phyloP scores from a whole-genome alignment of 768 basidiomycete genomes.

The Russula sp. region DNA sequence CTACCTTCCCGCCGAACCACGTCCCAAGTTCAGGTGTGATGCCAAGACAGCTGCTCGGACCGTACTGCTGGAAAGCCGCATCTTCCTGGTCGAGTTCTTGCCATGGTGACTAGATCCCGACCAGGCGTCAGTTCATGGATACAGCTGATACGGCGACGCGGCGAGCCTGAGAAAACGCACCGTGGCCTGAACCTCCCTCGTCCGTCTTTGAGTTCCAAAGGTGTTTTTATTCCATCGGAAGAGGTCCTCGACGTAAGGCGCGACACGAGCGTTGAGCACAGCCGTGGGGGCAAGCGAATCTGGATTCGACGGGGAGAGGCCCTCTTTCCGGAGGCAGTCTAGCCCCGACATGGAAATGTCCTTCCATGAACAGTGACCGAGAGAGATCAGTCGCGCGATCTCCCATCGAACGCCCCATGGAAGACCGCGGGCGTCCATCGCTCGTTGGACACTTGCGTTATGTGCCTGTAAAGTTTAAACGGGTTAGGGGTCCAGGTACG shows the following conservation, averaged over 20 bases:
- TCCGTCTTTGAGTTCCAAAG: background rate
- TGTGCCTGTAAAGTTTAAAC: conserved; percentile 8
- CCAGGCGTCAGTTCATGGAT: background rate
- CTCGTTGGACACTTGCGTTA: conserved; percentile 2
- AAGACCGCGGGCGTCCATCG: conserved; percentile 16
- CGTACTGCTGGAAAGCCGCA: conserved; percentile 29
- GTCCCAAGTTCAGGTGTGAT: conserved; percentile 29
- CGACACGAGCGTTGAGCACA: background rate
- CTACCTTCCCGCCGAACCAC: conserved; percentile 60
- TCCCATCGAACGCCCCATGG: conserved; percentile 47
- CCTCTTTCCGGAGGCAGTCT: conserved; percentile 24
- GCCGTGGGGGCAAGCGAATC: background rate
- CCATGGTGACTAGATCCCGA: conserved; percentile 50
- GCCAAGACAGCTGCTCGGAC: conserved; percentile 40
- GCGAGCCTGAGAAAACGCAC: conserved; percentile 18
- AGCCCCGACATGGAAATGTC: conserved; percentile 31
- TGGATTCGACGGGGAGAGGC: background rate
- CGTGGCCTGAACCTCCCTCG: conserved; percentile 7
- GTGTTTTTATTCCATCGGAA: background rate
- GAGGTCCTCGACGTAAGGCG: background rate
- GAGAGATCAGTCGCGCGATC: conserved; percentile 40
- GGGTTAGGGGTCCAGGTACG: background rate
- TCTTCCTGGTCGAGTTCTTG: conserved; percentile 55
- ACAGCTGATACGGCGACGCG: conserved; percentile 8
- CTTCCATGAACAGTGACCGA: conserved; percentile 29